Base-by-base conservation (phyloP, 257 asterid genomes). In the Jaltomata sinuosa region DNA sequence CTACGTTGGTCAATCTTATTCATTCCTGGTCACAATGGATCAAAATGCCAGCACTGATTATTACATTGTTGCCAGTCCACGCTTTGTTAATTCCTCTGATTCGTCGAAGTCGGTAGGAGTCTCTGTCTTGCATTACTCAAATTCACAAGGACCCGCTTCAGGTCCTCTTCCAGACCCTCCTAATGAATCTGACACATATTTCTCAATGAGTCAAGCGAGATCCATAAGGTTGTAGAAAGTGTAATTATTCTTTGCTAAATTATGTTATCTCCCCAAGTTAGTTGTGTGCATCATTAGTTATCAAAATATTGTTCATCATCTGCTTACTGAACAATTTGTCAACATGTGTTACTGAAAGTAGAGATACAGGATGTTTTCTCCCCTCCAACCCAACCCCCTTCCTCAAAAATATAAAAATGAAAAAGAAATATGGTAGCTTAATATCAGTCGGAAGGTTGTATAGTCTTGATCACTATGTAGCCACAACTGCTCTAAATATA, bases 81-180 rank as follows among this genome's bases (percentile, higher is more conserved):
- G 97, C 78, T 91, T 93, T 85, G 91, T 89, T 59, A 90, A 92
- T 87, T 88, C 93, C 80, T 88, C 98, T 38, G 54, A 85, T 83
- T 74, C 83, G 85, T 52, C 88, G n/a, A 95, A 89, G 93, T 90
- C 91, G 79, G 84, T 91, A 54, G 99, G 99, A 83, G 97, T 95
- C 86, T 91, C 94, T 79, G 78, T 94, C 88, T 85, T 95, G 91
- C 99, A 92, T 90, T 95, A 95, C 88, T 92, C 97, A 25, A 95
- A 91, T 82, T 94, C 98, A 9, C 91, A 87, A 87, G 98, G 93
- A 57, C 96, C 93, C 9, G 96, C 95, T 86, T 92, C 97, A 86
- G 99, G 98, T 89, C 98, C 98, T 87, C 98, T 95, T 91, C 99
- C 99, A 77, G 99, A 93, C 93, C 95, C 91, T 88, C 99, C 97